Base-by-base conservation (phyloP, 495 filamentous ascomycete genomes). In the Cercophora newfieldiana region DNA sequence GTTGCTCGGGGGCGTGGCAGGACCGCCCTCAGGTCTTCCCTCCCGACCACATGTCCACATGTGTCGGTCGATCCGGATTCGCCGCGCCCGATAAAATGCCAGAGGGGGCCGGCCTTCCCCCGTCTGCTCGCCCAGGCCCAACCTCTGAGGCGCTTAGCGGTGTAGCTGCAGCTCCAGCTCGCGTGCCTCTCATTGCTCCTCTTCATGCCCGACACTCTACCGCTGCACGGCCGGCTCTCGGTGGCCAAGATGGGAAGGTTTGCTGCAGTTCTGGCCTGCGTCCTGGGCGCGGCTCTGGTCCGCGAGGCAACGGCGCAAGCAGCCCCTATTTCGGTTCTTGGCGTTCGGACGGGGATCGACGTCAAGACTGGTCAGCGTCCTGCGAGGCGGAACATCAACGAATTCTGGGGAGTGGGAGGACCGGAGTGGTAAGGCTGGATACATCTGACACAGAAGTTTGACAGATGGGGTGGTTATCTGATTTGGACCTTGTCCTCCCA, bases 341-440 rank as follows among this genome's bases (percentile, higher is more conserved):
- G 79, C 25, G 69, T 76, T 65, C 69, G 71, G 28, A 74, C 75
- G 12, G 78, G 79, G 4, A 72, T 80, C 59, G 71, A 78, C 57
- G 61, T 66, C 7, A 67, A 30, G 10, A 80, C 77, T 18, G 78
- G 76, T 1, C 64, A 75, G 51, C 54, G 65, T 22, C 78, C 80
- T 19, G 53, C 68, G 29, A 75, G 79, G 51, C 70, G 71, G 64
- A 77, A 79, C 57, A 74, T 82, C n/a, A 77, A 78, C 53, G 61
- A 64, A 5, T 67, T 81, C 19, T 76, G 70, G 50, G 57, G 69
- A n/a, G 64, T 75, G 60, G 69, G 71, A 47, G 78, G 77, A 2
- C 77, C 79, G 37, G 71, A 75, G 69, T 79, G 79, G 79, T 81
- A 72, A 63, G 26, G 25, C 30, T 59, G 53, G 18, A 47, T 50